Conservation (phyloP, 176 grass and related monocot species). For the Puya raimondii region DNA sequence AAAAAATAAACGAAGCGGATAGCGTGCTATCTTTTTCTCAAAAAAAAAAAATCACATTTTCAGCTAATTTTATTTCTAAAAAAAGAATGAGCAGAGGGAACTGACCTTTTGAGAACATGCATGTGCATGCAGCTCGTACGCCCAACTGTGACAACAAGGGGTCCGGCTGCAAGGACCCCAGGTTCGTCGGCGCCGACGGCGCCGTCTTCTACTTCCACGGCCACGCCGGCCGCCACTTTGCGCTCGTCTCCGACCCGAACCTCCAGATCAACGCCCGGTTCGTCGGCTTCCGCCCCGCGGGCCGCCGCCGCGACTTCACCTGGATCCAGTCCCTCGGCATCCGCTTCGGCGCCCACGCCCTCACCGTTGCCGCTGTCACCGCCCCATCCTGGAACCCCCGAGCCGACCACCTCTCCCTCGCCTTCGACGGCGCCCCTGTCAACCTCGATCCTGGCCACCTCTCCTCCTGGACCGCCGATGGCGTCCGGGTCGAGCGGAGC, state of each 20-base stretch:
- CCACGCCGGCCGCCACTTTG: slow-evolving; percentile 29
- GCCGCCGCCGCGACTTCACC: slow-evolving; percentile 33
- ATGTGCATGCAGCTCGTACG: background rate
- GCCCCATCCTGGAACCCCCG: slow-evolving; percentile 27
- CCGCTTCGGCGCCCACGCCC: slow-evolving; percentile 26
- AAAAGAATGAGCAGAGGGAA: too few species aligned
- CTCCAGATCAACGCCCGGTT: slow-evolving; percentile 50
- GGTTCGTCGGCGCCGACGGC: slow-evolving; percentile 42
- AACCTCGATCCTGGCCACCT: slow-evolving; percentile 17
- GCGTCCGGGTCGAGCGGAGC: slow-evolving; percentile 28
- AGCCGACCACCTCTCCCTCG: slow-evolving; percentile 29
- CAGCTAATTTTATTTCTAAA: too few species aligned
- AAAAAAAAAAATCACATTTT: too few species aligned
- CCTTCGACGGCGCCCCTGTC: slow-evolving; percentile 26
- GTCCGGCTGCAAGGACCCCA: slow-evolving; percentile 34
- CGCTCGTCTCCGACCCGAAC: slow-evolving; percentile 30
- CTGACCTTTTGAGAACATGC: background rate
- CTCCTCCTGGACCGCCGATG: slow-evolving; percentile 26
- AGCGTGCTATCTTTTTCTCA: too few species aligned
- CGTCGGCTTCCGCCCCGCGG: slow-evolving; percentile 31
- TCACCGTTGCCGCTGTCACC: slow-evolving; percentile 28
- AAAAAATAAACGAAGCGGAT: too few species aligned
- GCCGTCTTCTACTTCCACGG: slow-evolving; percentile 50
- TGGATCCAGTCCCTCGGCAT: slow-evolving; percentile 45
- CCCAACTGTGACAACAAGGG: slow-evolving; percentile 28